Base-by-base conservation (phyloP, 1,284 basidiomycete genomes). In the Malassezia nana region DNA sequence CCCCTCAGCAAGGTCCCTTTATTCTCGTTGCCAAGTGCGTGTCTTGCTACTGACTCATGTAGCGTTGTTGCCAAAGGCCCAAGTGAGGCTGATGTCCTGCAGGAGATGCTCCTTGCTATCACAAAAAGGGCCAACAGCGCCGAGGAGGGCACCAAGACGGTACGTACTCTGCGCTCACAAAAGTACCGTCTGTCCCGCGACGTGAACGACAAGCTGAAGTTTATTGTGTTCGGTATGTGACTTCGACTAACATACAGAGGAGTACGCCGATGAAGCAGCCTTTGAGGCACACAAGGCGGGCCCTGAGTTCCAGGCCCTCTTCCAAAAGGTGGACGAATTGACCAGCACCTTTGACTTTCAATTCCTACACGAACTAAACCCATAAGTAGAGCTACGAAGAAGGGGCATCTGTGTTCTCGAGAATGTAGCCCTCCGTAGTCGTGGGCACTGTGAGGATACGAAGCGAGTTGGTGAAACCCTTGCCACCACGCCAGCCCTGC, bases 401-500 rank as follows among this genome's bases (percentile, higher is more conserved):
- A n/a, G 60, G 40, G 12, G 26, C 26, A 16, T 42, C 41, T 33
- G 66, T 70, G 40, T 65, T 67, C 57, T 71, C 68, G 38, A 71
- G 60, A 56, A 64, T 63, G 35, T 67, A 71, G 32, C 66, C 67
- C n/a, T 64, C 57, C 15, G 65, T 64, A 32, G 60, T 62, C 45
- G 69, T 64, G 13, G 64, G 64, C 33, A 66, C 66, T 25, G 59
- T 63, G 39, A 73, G 59, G 26, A 73, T 63, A 32, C 71, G 67
- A 48, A 74, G 60, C 26, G 69, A 72, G 62, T 77, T 77, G 61
- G 77, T 88, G 79, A 94, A 88, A 40, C 91, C 91, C 54, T 92
- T 82, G 62, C 94, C 92, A 50, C 89, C 89, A 78, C 92, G 91
- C 92, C 92, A 99, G 46, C 94, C 94, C 77, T 98, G 94, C 9